Conservation (phyloP, 208 protist genomes). For the Lotmaria passim region DNA sequence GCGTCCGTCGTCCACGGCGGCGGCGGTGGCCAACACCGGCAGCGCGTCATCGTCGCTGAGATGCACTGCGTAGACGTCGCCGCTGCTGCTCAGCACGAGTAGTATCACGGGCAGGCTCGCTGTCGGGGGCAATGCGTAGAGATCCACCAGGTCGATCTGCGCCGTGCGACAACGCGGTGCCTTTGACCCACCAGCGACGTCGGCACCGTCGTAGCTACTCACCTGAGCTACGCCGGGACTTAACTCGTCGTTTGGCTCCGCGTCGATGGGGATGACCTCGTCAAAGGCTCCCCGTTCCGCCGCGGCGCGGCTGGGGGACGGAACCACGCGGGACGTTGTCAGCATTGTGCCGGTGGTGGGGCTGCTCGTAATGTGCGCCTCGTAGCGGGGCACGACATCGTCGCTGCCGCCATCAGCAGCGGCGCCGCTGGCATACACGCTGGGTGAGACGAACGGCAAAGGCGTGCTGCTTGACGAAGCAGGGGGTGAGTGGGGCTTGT, state of each 20-base stretch:
- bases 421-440: background rate
- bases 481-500: too few species aligned
- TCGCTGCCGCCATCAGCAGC: background rate
- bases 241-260: background rate
- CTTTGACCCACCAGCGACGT: background rate
- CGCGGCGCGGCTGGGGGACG: background rate
- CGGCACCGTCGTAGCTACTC: background rate
- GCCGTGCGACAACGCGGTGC: constrained; percentile 7
- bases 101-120: constrained; percentile 56
- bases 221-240: background rate
- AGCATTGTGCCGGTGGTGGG: background rate
- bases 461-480: background rate
- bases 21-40: constrained; percentile 27
- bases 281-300: constrained; percentile 2
- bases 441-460: background rate
- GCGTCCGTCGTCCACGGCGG: constrained; percentile 34
- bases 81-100: constrained; percentile 64
- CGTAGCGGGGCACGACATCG: background rate
- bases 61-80: constrained; percentile 74
- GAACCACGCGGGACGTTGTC: background rate
- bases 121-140: constrained; percentile 57
- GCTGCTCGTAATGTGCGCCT: background rate
- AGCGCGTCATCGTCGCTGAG: constrained; percentile 41
- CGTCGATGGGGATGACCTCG: constrained; percentile 14
- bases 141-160: constrained; percentile 50